These are phyloP conservation scores for Candolleomyces aberdarensis DNA, from an alignment of 768 basidiomycete genomes.

Conservation along the genomic window DNA sequence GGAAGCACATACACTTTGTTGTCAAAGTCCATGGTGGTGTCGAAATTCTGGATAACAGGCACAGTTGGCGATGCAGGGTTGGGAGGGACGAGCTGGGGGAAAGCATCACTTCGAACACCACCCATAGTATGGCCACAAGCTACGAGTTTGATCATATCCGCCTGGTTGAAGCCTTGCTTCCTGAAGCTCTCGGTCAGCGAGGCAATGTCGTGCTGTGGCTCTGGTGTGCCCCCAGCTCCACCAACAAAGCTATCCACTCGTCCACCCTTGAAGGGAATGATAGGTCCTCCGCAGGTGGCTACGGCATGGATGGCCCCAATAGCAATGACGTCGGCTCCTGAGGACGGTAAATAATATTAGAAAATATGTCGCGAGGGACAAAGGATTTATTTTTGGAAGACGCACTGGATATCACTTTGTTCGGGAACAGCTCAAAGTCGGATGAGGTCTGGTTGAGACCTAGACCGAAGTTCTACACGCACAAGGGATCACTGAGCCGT, in stretches of 20 bases:
- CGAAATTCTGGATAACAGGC: slow-evolving; percentile 35
- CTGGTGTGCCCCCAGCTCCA: slow-evolving; percentile 38
- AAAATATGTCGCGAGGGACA: neutral
- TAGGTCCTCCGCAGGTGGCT: slow-evolving; percentile 44
- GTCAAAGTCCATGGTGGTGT: slow-evolving; percentile 40
- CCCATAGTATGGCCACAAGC: slow-evolving; percentile 53
- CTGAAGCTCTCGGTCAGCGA: slow-evolving; percentile 38
- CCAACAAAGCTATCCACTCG: slow-evolving; percentile 37
- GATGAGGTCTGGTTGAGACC: slow-evolving; percentile 42
- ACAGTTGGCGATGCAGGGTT: slow-evolving; percentile 19
- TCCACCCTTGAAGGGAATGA: slow-evolving; percentile 39
- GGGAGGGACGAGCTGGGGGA: slow-evolving; percentile 40
- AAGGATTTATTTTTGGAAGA: slow-evolving; percentile 4
- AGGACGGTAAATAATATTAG: neutral
- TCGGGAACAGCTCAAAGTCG: slow-evolving; percentile 41
- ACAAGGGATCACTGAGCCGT: neutral
- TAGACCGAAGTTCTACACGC: slow-evolving; percentile 41
- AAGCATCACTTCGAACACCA: slow-evolving; percentile 43
- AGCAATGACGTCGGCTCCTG: slow-evolving; percentile 44
- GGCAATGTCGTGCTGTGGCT: slow-evolving; percentile 38
- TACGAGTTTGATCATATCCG: slow-evolving; percentile 50
- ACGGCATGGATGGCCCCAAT: slow-evolving; percentile 35
- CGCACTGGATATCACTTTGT: slow-evolving; percentile 43
- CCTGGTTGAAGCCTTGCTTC: slow-evolving; percentile 38
- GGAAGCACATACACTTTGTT: slow-evolving; percentile 30